Evolutionary conservation across 78 protist genomes (phyloP).

Genomic region (Emiliania huxleyi): DNA sequence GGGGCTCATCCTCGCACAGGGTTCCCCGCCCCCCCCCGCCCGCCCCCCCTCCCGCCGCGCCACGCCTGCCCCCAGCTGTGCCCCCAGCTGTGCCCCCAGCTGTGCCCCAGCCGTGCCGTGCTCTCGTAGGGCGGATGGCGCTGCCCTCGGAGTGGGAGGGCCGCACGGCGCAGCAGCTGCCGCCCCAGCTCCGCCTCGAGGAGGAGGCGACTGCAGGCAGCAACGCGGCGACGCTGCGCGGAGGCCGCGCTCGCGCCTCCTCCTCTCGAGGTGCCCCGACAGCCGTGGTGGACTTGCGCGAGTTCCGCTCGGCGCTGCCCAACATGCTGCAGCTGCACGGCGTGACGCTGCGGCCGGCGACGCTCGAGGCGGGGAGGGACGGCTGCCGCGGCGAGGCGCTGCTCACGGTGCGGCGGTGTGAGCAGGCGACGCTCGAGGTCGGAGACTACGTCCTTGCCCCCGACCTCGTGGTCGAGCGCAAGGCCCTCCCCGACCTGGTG

Average conservation of each 20-base stretch:
- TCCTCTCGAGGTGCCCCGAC: no score
- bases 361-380: slow-evolving; percentile 7
- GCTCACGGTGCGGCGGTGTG: neutral
- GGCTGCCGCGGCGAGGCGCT: neutral
- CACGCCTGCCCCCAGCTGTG: no score
- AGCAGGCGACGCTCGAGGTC: slow-evolving; percentile 2
- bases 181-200: neutral
- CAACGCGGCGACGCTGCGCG: neutral
- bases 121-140: neutral
- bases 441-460: slow-evolving; percentile 91
- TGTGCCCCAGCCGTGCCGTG: no score
- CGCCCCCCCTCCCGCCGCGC: no score
- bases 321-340: slow-evolving; percentile 65
- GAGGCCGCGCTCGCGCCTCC: neutral
- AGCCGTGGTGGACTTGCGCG: slow-evolving; percentile 85
- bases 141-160: neutral
- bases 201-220: neutral
- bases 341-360: slow-evolving; percentile 65
- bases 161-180: neutral
- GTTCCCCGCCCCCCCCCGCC: no score
- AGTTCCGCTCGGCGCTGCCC: slow-evolving; percentile 86
- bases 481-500: slow-evolving; percentile 81
- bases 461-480: slow-evolving; percentile 83
- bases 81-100: no score
- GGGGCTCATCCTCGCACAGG: no score